Conservation (phyloP, 208 protist species). For the Trypanosoma mega region DNA sequence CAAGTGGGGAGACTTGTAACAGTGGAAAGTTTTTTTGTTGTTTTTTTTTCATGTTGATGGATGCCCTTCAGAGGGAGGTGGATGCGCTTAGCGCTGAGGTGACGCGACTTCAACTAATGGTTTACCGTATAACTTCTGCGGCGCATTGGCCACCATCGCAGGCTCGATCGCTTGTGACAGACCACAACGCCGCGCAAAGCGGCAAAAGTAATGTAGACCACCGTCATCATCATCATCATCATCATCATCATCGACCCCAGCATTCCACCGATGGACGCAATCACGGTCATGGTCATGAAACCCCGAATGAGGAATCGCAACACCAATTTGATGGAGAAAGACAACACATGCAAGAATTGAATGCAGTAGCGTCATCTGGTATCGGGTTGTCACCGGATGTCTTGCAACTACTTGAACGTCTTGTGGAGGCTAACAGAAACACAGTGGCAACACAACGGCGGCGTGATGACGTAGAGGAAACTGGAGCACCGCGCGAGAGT, state of each 20-base stretch:
- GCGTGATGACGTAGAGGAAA: too few relatives aligned
- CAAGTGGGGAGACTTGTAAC: background rate
- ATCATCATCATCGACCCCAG: too few relatives aligned
- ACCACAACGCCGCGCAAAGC: too few relatives aligned
- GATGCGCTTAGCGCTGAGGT: slow-evolving; percentile 80
- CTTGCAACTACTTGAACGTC: background rate
- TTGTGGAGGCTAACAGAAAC: slow-evolving; percentile 5
- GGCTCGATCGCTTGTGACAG: too few relatives aligned
- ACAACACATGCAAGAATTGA: background rate
- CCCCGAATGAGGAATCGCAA: background rate
- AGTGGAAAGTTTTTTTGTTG: too few relatives aligned
- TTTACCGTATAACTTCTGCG: slow-evolving; percentile 64
- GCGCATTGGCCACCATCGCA: slow-evolving; percentile 39
- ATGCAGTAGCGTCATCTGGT: too few relatives aligned
- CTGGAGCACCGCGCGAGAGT: too few relatives aligned
- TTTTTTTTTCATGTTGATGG: slow-evolving; percentile 59
- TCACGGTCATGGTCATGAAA: background rate
- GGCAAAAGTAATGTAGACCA: too few relatives aligned
- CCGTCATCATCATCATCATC: background rate
- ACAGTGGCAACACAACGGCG: too few relatives aligned
- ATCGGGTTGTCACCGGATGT: background rate
- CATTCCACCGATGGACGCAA: too few relatives aligned
- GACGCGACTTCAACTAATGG: slow-evolving; percentile 82
- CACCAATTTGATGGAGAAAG: background rate
- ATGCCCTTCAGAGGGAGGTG: slow-evolving; percentile 81